phyloP scores from a whole-genome alignment of 495 filamentous ascomycete genomes.

The Trichoderma reesei region DNA sequence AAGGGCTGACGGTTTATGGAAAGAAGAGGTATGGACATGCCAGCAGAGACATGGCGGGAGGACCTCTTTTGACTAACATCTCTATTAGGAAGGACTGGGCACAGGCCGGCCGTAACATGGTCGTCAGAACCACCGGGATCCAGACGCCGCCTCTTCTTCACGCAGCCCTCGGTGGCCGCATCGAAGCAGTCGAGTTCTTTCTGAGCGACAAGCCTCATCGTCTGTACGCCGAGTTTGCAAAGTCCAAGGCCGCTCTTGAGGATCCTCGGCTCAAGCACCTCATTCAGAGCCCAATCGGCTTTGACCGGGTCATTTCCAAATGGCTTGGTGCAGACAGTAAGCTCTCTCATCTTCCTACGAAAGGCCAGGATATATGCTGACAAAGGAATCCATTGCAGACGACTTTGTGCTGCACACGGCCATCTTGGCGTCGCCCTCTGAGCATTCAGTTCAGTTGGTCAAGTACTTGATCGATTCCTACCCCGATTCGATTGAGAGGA shows the following conservation, averaged over 20 bases:
- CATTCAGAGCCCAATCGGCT: constrained; percentile 40
- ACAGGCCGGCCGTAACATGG: constrained; percentile 36
- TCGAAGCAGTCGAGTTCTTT: constrained; percentile 61
- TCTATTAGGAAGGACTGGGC: constrained; percentile 42
- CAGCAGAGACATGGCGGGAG: background rate
- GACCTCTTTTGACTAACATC: background rate
- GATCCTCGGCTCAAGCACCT: constrained; percentile 49
- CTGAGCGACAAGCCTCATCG: constrained; percentile 52
- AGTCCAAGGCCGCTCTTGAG: constrained; percentile 38
- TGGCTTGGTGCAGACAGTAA: constrained; percentile 50
- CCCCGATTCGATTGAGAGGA: constrained; percentile 49
- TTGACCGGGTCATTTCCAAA: constrained; percentile 46
- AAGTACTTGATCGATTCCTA: constrained; percentile 49
- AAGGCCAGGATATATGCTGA: background rate
- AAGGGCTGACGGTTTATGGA: constrained; percentile 60
- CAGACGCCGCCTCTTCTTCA: constrained; percentile 46
- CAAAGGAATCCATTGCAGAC: constrained; percentile 23
- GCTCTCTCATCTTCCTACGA: constrained; percentile 19
- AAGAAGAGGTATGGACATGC: constrained; percentile 48
- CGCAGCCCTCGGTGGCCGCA: constrained; percentile 44
- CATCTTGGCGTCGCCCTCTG: constrained; percentile 33
- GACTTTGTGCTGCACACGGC: constrained; percentile 59
- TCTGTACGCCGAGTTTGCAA: constrained; percentile 53
- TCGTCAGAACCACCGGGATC: constrained; percentile 16
- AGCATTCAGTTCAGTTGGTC: constrained; percentile 41